Conservation (phyloP, 805 yeast species). For the Candida xyloterini region DNA sequence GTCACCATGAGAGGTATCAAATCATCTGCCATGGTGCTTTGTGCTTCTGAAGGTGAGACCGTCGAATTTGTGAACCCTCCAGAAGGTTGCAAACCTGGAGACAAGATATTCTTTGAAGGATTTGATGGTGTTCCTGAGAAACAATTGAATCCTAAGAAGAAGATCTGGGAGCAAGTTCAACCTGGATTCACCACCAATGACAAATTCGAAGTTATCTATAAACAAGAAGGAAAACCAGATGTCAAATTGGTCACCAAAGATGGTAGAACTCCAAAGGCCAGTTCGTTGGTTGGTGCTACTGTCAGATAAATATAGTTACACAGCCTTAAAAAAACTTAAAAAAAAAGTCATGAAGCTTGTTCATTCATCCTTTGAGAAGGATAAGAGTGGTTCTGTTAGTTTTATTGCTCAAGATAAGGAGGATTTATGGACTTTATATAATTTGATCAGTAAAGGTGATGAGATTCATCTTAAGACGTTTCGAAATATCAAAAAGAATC, state of each 20-base stretch:
- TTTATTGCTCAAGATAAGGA: slow-evolving; percentile 84
- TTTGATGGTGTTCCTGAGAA: slow-evolving; percentile 86
- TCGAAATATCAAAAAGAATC: slow-evolving; percentile 52
- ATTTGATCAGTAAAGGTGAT: slow-evolving; percentile 74
- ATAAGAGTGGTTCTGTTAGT: slow-evolving; percentile 61
- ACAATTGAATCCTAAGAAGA: slow-evolving; percentile 95
- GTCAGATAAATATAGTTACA: slow-evolving; percentile 46
- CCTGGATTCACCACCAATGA: slow-evolving; percentile 85
- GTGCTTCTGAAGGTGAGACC: slow-evolving; percentile 72
- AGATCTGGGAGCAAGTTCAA: slow-evolving; percentile 94
- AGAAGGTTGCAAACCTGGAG: slow-evolving; percentile 89
- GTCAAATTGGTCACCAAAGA: slow-evolving; percentile 71
- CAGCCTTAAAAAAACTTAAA: slow-evolving; percentile 3
- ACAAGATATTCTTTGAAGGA: slow-evolving; percentile 91
- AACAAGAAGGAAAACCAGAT: slow-evolving; percentile 71
- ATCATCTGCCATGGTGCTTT: slow-evolving; percentile 94
- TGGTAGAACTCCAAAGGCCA: slow-evolving; percentile 75
- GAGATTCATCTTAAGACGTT: slow-evolving; percentile 65
- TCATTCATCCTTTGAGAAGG: slow-evolving; percentile 49
- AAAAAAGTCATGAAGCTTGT: slow-evolving; percentile 51
- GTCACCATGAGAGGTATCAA: slow-evolving; percentile 97
- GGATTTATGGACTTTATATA: slow-evolving; percentile 86
- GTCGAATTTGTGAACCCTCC: slow-evolving; percentile 98
- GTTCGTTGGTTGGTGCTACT: slow-evolving; percentile 68
- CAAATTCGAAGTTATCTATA: slow-evolving; percentile 72